phyloP scores from a whole-genome alignment of 2,329 filamentous ascomycete genomes.

The Stachybotrys echinatus region DNA sequence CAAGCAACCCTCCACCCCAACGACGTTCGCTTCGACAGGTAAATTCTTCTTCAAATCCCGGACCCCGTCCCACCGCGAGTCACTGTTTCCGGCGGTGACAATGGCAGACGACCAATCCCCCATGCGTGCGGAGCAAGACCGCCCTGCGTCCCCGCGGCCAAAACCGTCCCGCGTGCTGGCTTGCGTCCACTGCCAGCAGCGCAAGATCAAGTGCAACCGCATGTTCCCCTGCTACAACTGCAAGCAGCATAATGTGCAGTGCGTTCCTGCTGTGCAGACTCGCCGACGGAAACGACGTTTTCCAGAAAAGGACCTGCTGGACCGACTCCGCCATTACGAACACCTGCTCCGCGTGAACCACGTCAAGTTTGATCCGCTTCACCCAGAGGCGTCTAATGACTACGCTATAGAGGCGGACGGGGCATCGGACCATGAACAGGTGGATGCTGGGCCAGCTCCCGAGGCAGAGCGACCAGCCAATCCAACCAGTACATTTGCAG shows the following conservation, averaged over 20 bases:
- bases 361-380: slow-evolving; percentile 46
- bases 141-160: not conserved
- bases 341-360: slow-evolving; percentile 47
- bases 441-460: not conserved
- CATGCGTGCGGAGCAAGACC: too few species aligned
- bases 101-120: too few species aligned
- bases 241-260: slow-evolving; percentile 35
- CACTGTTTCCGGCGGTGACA: too few species aligned
- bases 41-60: too few species aligned
- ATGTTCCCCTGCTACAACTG: slow-evolving; percentile 54
- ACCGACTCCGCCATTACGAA: slow-evolving; percentile 53
- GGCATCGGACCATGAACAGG: slow-evolving; percentile 8
- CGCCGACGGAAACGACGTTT: slow-evolving; percentile 37
- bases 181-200: slow-evolving; percentile 59
- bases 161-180: slow-evolving; percentile 27
- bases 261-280: slow-evolving; percentile 32
- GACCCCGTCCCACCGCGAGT: too few species aligned
- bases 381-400: slow-evolving; percentile 9
- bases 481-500: slow-evolving; percentile 5
- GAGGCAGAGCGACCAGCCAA: slow-evolving; percentile 3
- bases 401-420: not conserved
- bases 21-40: too few species aligned
- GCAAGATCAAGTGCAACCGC: slow-evolving; percentile 59
- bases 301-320: slow-evolving; percentile 53
- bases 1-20: too few species aligned